phyloP scores from a whole-genome alignment of 202 grass and related monocot species.

The Zizania palustris region DNA sequence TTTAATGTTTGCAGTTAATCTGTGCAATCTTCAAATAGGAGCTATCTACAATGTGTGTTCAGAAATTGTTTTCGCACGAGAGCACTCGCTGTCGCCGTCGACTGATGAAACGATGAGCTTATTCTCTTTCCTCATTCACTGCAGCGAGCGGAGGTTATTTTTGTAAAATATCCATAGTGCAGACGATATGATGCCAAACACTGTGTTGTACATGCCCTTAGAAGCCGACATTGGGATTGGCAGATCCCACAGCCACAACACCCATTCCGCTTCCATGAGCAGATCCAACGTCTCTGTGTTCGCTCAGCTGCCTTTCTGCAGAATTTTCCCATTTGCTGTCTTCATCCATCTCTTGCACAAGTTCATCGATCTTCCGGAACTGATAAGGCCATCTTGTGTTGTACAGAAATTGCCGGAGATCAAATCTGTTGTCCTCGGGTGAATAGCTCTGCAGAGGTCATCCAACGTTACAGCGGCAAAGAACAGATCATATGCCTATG shows the following conservation, averaged over 20 bases:
- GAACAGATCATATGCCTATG: conserved; percentile 7
- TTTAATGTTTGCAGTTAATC: too few relatives aligned
- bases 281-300: conserved; percentile 14
- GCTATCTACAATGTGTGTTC: too few relatives aligned
- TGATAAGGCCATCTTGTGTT: conserved; percentile 86
- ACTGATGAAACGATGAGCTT: too few relatives aligned
- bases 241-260: conserved; percentile 68
- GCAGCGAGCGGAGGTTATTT: too few relatives aligned
- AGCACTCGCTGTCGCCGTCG: too few relatives aligned
- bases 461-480: not conserved
- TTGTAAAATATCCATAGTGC: too few relatives aligned
- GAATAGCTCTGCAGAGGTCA: conserved; percentile 85
- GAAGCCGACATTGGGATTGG: conserved; percentile 67
- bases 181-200: not conserved
- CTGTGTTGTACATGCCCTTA: too few relatives aligned
- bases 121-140: too few relatives aligned
- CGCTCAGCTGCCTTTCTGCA: conserved; percentile 31
- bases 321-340: conserved; percentile 47
- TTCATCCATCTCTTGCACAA: conserved; percentile 66
- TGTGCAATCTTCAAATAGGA: too few relatives aligned
- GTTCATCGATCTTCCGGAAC: conserved; percentile 87
- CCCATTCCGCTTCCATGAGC: conserved; percentile 71
- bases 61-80: too few relatives aligned
- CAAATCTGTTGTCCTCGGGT: conserved; percentile 91
- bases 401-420: conserved; percentile 95